Evolutionary conservation across 345 rosid genomes (phyloP).

Genomic region (Salix viminalis): DNA sequence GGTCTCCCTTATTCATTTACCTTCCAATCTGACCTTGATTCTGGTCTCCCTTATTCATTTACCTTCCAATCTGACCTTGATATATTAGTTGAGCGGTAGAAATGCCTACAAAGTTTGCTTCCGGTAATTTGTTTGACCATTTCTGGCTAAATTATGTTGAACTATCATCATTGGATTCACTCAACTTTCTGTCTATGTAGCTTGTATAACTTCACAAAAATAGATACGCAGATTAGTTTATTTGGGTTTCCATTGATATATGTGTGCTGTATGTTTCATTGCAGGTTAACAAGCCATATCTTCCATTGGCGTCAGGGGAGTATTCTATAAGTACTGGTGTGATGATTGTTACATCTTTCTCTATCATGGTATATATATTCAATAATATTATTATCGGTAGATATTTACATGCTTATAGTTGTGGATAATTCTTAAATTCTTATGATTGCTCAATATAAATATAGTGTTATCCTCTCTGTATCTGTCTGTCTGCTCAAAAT

Average conservation of each 20-base stretch:
- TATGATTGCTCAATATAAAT: neutral
- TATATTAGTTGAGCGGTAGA: neutral
- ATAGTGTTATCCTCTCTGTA: neutral
- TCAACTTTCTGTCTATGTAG: slow-evolving; percentile 5
- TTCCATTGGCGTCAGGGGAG: slow-evolving; percentile 95
- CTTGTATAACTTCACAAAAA: neutral
- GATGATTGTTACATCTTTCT: slow-evolving; percentile 54
- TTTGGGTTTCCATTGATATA: slow-evolving; percentile 1
- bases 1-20: neutral
- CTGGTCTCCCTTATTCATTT: neutral
- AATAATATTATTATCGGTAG: neutral
- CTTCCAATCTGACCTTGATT: neutral
- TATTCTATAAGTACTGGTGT: slow-evolving; percentile 62
- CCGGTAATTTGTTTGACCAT: neutral
- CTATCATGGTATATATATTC: slow-evolving; percentile 57
- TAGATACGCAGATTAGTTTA: neutral
- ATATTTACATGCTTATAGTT: neutral
- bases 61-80: neutral
- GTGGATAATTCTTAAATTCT: neutral
- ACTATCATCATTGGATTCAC: neutral
- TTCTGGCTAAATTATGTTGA: neutral
- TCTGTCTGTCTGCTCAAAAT: neutral
- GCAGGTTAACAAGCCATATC: slow-evolving; percentile 95
- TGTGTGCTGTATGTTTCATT: slow-evolving; percentile 10
- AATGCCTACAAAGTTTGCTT: neutral